Conservation (phyloP, 306 rosid species). For the Cicer bijugum region DNA sequence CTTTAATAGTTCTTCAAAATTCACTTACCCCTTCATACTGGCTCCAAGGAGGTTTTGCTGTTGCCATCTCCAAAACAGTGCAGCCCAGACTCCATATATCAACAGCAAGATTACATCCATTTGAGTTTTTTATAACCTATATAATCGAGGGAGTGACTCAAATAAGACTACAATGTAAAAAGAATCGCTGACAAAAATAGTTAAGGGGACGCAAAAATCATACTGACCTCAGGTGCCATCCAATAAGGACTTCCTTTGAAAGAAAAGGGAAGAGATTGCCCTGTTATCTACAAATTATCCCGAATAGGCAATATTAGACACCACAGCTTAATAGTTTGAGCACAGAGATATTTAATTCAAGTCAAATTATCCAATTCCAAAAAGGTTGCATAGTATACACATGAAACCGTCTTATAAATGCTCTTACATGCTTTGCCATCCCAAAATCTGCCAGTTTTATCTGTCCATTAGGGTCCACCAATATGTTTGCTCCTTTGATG, state of each 20-base stretch:
- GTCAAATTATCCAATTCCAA: conserved; percentile 52
- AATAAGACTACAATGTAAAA: conserved; percentile 24
- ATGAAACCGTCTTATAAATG: conserved; percentile 58
- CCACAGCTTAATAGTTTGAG: conserved; percentile 43
- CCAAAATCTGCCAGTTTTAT: conserved; percentile 97
- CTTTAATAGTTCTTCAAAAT: conserved; percentile 30
- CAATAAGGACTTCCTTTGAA: conserved; percentile 97
- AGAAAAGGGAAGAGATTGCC: conserved; percentile 81
- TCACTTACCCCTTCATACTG: conserved; percentile 90
- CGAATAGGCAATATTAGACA: conserved; percentile 42
- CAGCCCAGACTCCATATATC: conserved; percentile 99
- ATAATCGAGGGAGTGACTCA: conserved; percentile 37
- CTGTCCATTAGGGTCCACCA: conserved; percentile 88
- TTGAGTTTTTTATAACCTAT: conserved; percentile 74
- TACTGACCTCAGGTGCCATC: conserved; percentile 97
- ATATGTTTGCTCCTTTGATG: conserved; percentile 94
- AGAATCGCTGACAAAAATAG: conserved; percentile 30
- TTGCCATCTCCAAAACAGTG: conserved; percentile 97
- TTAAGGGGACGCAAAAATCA: conserved; percentile 22
- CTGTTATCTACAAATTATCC: conserved; percentile 65
- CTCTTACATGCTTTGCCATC: conserved; percentile 96
- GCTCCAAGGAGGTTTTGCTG: conserved; percentile 96
- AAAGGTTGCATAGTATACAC: conserved; percentile 49
- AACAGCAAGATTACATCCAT: conserved; percentile 85
- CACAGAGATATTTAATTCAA: conserved; percentile 53